These are phyloP conservation scores for Ceratobasidium sp. DNA, from an alignment of 1,284 basidiomycete genomes.

Conservation along the genomic window DNA sequence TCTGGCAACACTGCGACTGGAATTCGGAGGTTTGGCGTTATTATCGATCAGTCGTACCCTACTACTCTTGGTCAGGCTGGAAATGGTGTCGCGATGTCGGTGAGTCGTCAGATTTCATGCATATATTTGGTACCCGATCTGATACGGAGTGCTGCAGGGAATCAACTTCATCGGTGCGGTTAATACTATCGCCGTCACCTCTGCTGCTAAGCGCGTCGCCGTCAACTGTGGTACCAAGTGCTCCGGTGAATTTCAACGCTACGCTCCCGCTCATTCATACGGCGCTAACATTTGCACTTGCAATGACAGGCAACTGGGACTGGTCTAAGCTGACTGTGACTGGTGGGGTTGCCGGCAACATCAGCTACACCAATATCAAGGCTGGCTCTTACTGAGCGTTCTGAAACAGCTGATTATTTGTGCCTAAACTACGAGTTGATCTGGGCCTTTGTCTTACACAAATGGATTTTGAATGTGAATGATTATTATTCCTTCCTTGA, in stretches of 20 bases:
- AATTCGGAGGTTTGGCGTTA: slow-evolving; percentile 4
- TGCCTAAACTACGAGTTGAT: neutral
- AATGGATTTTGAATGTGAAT: too few relatives aligned
- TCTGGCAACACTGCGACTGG: slow-evolving; percentile 21
- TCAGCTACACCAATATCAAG: slow-evolving; percentile 34
- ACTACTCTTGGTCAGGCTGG: slow-evolving; percentile 21
- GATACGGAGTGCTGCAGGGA: neutral
- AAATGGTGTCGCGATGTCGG: slow-evolving; percentile 24
- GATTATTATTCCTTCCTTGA: too few relatives aligned
- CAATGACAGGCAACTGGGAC: slow-evolving; percentile 44
- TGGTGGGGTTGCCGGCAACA: slow-evolving; percentile 40
- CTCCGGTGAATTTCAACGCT: neutral
- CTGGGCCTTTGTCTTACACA: neutral
- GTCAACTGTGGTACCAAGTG: slow-evolving; percentile 43
- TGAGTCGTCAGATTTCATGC: neutral
- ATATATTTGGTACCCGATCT: neutral
- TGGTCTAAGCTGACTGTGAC: slow-evolving; percentile 43
- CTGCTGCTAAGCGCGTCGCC: slow-evolving; percentile 34
- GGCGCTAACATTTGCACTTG: neutral
- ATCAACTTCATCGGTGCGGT: slow-evolving; percentile 38
- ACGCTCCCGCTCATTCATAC: too few relatives aligned
- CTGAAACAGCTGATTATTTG: neutral
- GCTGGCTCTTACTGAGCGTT: neutral
- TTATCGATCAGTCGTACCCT: slow-evolving; percentile 27
- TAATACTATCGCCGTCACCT: slow-evolving; percentile 38